Conservation (phyloP, 208 protist species). For the Crithidia expoeki region DNA sequence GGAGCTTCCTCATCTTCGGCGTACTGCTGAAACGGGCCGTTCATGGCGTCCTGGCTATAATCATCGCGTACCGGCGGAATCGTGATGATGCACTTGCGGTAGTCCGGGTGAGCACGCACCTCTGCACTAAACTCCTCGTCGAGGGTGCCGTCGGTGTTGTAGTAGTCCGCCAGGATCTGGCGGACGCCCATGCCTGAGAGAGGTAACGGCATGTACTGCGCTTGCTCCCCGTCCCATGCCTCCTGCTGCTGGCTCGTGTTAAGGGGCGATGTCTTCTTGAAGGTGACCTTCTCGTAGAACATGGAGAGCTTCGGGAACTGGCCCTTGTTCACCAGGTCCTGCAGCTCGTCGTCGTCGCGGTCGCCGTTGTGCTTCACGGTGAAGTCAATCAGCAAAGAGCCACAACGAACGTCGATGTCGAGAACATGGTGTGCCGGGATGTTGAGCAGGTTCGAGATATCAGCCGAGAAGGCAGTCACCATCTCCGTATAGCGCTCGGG, state of each 20-base stretch:
- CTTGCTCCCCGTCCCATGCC: conserved; percentile 32
- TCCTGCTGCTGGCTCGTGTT: conserved; percentile 66
- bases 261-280: conserved; percentile 60
- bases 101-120: conserved; percentile 50
- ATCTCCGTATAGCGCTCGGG: conserved; percentile 46
- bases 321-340: conserved; percentile 63
- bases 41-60: conserved; percentile 44
- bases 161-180: conserved; percentile 59
- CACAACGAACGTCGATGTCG: conserved; percentile 48
- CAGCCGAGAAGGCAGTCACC: conserved; percentile 44
- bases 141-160: conserved; percentile 52
- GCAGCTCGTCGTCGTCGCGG: conserved; percentile 59
- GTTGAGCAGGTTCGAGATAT: conserved; percentile 51
- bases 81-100: conserved; percentile 55
- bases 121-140: conserved; percentile 56
- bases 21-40: conserved; percentile 19
- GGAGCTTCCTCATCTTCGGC: conserved; percentile 26
- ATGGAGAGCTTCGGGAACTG: conserved; percentile 52
- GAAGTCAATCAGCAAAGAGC: conserved; percentile 64
- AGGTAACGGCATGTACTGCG: conserved; percentile 23
- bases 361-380: conserved; percentile 73
- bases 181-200: conserved; percentile 65
- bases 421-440: conserved; percentile 49
- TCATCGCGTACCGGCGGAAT: conserved; percentile 62
- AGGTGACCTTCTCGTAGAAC: conserved; percentile 75